Base-by-base conservation (phyloP, 306 rosid species). In the Cucurbita pepo region DNA sequence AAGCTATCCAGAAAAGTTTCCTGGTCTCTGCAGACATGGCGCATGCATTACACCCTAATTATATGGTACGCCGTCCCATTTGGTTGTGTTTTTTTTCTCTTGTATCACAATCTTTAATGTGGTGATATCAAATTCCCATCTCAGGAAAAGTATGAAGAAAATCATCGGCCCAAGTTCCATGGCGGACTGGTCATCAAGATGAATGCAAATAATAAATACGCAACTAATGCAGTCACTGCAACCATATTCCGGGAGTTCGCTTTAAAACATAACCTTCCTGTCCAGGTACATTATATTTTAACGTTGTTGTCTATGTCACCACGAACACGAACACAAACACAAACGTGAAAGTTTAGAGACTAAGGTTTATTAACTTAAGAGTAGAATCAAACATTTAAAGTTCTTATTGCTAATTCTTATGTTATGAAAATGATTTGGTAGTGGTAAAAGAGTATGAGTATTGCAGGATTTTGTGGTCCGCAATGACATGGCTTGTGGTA, bases 1-100 rank as follows among this genome's bases (percentile, higher is more conserved):
- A 85, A 69, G 90, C 91, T 55, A 74, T 85, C 34, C 94, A 87
- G 73, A 82, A 71, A 73, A 89, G 96, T 79, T 87, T 83, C 82
- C 91, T 91, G 56, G 97, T 87, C 22, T 91, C 94, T 83, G 97
- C 96, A 40, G 97, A 91, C 79, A 91, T 91, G 97, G 96, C 96
- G 15, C 97, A 91, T 85, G 97, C 94, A 22, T 89, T 91, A 8
- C 97, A 91, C 81, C 96, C 97, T 30, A 91, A 91, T 86, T 91
- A 91, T 77, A 82, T 76, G 91, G 97, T 89, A 83, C 0, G 81
- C 22, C 47, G 48, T 62, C 73, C 78, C 40, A 58, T 56, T 5
- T 52, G n/a, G 59, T 73, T 65, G 16, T 50, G 6, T 65, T 6
- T 54, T 52, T 11, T 2, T 55, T 13, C 11, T 21, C 2, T 5